Base-by-base conservation (phyloP, 805 yeast genomes). In the Wickerhamomyces silvicola region DNA sequence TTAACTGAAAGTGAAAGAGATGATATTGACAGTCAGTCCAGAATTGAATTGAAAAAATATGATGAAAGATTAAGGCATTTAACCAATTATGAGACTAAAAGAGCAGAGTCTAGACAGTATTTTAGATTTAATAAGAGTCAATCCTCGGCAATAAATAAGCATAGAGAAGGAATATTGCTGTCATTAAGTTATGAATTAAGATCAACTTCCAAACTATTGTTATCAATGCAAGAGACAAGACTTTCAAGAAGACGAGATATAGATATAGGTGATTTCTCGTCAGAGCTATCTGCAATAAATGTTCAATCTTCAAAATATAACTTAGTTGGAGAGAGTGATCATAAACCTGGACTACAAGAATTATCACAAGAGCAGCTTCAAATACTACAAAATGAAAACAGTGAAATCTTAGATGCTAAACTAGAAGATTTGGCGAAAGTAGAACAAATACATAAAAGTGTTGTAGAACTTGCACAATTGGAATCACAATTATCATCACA, bases 401-500 rank as follows among this genome's bases (percentile, higher is more conserved):
- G 70, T 35, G 72, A 71, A 37, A 43, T 69, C 9, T 49, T 80
- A 10, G 63, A 68, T 27, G 52, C 71, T 31, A 81, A 81, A 44
- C 59, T 72, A n/a, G 70, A 70, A 30, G 81, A 81, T 39, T 46
- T 80, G 18, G 62, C 70, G 24, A 75, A 77, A 38, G 81, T 78
- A 7, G 75, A 72, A 38, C 62, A 68, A 38, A 63, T 81, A 22
- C 81, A 79, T 45, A 61, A 61, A 18, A 71, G 84, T 2, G 75
- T 81, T 55, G 52, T 76, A 27, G 95, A 85, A 48, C 79, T 88
- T 26, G 70, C 87, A 1, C 72, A 78, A 33, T 56, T 88, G 39
- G 90, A 87, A 48, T 66, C 78, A 16, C 92, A 84, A 48, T 63
- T 87, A 33, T 69, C 84, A 10, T 64, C 78, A 33, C 94, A 88